Evolutionary conservation across 1,139 yeast species (phyloP).

Genomic region (Yamadazyma oceani): DNA sequence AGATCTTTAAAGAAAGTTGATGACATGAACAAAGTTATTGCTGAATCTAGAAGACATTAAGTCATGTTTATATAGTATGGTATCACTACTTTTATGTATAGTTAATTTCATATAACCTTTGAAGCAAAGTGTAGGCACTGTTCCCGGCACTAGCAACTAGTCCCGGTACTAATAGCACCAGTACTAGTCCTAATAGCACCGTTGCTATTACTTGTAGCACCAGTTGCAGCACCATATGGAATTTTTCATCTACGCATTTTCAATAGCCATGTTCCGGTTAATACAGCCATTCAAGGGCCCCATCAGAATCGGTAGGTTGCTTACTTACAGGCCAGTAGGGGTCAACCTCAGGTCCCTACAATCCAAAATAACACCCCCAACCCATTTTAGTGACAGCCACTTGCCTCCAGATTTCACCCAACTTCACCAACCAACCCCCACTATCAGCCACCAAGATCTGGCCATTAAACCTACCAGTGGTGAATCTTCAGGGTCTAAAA

Average conservation of each 20-base stretch:
- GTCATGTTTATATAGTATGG: constrained; percentile 9
- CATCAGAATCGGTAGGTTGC: no score
- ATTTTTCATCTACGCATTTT: no score
- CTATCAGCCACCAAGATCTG: constrained; percentile 4
- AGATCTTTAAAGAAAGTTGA: constrained; percentile 99
- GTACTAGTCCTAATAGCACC: no score
- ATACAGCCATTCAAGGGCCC: no score
- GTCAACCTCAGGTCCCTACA: background rate
- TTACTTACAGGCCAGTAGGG: no score
- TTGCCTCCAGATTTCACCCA: constrained; percentile 19
- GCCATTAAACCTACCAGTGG: no score
- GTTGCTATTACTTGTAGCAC: no score
- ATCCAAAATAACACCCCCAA: constrained; percentile 15
- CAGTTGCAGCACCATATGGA: no score
- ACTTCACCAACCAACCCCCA: constrained; percentile 1
- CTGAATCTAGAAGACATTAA: constrained; percentile 90
- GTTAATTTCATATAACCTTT: constrained; percentile 3
- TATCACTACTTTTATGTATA: constrained; percentile 3
- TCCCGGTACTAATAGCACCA: background rate
- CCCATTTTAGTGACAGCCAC: constrained; percentile 19
- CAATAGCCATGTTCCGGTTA: no score
- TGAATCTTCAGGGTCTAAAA: background rate
- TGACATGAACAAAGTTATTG: constrained; percentile 95
- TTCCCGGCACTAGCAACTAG: no score
- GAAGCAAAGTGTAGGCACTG: background rate